Evolutionary conservation across 768 basidiomycete genomes (phyloP).

Genomic region (Lactarius deliciosus): DNA sequence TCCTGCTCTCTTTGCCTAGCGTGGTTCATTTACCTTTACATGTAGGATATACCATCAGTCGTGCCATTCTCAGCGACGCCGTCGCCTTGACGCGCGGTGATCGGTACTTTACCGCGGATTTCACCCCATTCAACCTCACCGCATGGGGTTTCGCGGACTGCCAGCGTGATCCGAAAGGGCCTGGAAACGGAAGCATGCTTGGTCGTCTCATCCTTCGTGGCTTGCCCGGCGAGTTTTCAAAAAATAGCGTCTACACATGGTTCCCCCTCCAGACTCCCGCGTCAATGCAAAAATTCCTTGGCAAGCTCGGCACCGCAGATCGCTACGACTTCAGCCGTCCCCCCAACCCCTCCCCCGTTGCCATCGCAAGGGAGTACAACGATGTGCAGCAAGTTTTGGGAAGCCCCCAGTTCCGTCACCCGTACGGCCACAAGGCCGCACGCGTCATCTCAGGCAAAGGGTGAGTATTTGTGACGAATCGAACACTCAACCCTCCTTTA

Average conservation of each 20-base stretch:
- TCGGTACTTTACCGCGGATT: conserved; percentile 78
- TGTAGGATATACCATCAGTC: conserved; percentile 74
- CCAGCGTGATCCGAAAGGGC: conserved; percentile 67
- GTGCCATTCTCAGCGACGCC: conserved; percentile 84
- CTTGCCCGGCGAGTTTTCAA: conserved; percentile 65
- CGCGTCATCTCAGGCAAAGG: conserved; percentile 59
- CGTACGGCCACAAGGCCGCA: conserved; percentile 51
- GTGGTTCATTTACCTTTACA: neutral
- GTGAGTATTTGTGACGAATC: conserved; percentile 38
- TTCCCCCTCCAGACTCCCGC: conserved; percentile 86
- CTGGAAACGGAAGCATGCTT: conserved; percentile 75
- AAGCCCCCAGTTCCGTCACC: conserved; percentile 46
- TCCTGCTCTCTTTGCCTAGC: neutral
- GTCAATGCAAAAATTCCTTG: conserved; percentile 60
- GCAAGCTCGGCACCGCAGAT: conserved; percentile 51
- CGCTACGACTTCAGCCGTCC: conserved; percentile 61
- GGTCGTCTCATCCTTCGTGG: conserved; percentile 73
- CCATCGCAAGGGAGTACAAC: conserved; percentile 47
- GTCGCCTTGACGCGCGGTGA: conserved; percentile 86
- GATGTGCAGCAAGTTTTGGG: conserved; percentile 55
- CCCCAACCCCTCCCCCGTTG: conserved; percentile 30
- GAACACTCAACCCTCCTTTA: neutral
- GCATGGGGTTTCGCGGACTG: conserved; percentile 85
- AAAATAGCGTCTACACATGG: conserved; percentile 76
- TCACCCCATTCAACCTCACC: conserved; percentile 77